Base-by-base conservation (phyloP, 2,329 filamentous ascomycete species). In the Magnaporthiopsis poae region DNA sequence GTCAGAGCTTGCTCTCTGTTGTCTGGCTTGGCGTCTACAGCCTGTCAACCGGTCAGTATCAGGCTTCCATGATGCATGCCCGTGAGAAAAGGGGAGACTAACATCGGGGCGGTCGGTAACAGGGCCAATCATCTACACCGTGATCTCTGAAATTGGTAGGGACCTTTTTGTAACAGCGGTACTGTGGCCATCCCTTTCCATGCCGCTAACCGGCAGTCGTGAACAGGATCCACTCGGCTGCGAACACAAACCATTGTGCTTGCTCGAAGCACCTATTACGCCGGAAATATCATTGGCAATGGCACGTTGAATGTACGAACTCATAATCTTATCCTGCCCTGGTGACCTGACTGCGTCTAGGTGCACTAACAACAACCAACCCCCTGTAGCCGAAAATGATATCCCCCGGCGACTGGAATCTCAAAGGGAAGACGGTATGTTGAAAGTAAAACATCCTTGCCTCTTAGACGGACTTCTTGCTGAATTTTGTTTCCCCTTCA, bases 201-300 rank as follows among this genome's bases (percentile, higher is more conserved):
- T 46, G 39, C 5, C 15, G 5, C 39, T 46, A 18, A 46, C 15
- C 15, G 7, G 39, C 3, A 5, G 39, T 4, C 15, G 4, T 5
- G 5, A 46, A 46, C 18, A 46, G 39, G 39, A 7, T 80, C 79
- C 0, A 81, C 79, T 4, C 80, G 80, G 59, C 75, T 82, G 27
- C 76, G 80, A 62, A 80, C 78, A 63, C 80, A 81, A 72, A 79
- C 80, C 0, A 77, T 82, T 25, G 80, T 80, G 15, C 71, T 82
- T 25, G 80, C 78, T 0, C 75, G 80, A 63, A 79, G 72, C 25
- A 73, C 72, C 1, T 80, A 80, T 68, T 79, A 80, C 65, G 67
- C 79, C 13, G 77, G 74, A 18, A 80, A 80, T 69, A 77, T 80
- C 62, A 74, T 81, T 21, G 77, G 76, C 18, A 77, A 76, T 36